These are phyloP conservation scores for Fusarium chlamydosporum DNA, from an alignment of 2,329 filamentous ascomycete species.

Conservation along the genomic window DNA sequence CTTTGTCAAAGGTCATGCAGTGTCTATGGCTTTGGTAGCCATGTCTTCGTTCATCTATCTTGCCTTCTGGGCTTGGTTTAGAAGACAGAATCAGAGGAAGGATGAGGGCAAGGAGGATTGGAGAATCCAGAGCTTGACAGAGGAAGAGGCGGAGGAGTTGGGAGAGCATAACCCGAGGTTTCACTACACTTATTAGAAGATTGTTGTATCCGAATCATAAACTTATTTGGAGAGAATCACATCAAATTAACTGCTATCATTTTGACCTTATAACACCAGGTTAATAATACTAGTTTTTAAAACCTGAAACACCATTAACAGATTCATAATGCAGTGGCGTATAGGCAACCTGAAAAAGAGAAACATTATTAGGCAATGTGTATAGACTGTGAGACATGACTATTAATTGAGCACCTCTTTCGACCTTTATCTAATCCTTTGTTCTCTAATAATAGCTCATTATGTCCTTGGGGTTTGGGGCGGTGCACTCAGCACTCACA, in stretches of 20 bases:
- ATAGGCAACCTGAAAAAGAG: too few relatives aligned
- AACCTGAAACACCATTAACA: too few relatives aligned
- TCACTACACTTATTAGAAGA: slow-evolving; percentile 49
- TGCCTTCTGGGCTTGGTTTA: slow-evolving; percentile 53
- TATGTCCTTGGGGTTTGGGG: too few relatives aligned
- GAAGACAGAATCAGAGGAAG: slow-evolving; percentile 55
- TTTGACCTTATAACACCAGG: background rate
- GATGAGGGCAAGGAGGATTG: slow-evolving; percentile 50
- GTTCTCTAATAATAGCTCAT: too few relatives aligned
- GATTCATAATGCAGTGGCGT: too few relatives aligned
- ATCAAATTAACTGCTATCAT: background rate
- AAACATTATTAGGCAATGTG: too few relatives aligned
- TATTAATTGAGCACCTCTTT: too few relatives aligned
- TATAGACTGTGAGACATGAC: too few relatives aligned
- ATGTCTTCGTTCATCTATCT: slow-evolving; percentile 61
- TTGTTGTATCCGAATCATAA: background rate
- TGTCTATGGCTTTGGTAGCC: slow-evolving; percentile 63
- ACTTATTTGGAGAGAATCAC: background rate
- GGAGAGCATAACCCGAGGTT: slow-evolving; percentile 53
- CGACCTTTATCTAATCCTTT: too few relatives aligned
- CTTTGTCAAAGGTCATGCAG: slow-evolving; percentile 65
- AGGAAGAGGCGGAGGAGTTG: slow-evolving; percentile 52
- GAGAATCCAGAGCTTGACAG: slow-evolving; percentile 48
- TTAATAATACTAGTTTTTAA: too few relatives aligned
- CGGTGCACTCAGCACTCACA: too few relatives aligned